Base-by-base conservation (phyloP, 164 flowering plant species). In the Sextonia rubra region DNA sequence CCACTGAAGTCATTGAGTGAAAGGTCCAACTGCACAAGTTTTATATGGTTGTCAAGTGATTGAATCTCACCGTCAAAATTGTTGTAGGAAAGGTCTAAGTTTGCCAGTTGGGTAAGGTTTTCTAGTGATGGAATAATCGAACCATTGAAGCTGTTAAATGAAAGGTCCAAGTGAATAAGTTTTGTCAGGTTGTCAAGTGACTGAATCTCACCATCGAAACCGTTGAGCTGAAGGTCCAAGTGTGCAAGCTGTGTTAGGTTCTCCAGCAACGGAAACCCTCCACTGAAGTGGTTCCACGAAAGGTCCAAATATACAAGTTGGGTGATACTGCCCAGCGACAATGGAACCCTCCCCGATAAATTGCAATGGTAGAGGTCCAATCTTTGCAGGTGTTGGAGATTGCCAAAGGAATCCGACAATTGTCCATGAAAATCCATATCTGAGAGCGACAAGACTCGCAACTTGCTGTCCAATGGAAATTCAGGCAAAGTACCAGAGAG, bases 201-300 rank as follows among this genome's bases (percentile, higher is more conserved):
- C 11, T 87, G 85, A 23, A 86, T 47, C 9, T 68, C 12, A 49
- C 88, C 87, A 32, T 17, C 74, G 64, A 88, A 77, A 0, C 14
- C 24, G 73, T 89, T 87, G 7, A 0, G 3, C 1, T 87, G 83
- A 2, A 87, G 37, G 62, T 87, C 90, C 70, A 86, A 22, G 70
- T 74, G 61, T 32, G 17, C 72, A 12, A 87, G 82, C 27, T 71
- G 71, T 4, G 64, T 48, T 26, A 85, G 83, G 6, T 70, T 69
- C 11, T 58, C 68, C 65, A 83, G 44, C 0, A 83, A 77, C 1
- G 55, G 64, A 78, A 81, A 27, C 74, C 71, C 17, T 7, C 69
- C 58, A 0, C 61, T 69, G 24, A 83, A 74, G 7, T 4, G 6
- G 25, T 83, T 83, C 7, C 64, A 48, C 17, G 79, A 58, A 65